Percentiles rank a stretch among this genome's conserved stretches.
These are phyloP conservation scores for Gloeophyllum trabeum DNA, from an alignment of 768 basidiomycete genomes.

Conservation along the genomic window DNA sequence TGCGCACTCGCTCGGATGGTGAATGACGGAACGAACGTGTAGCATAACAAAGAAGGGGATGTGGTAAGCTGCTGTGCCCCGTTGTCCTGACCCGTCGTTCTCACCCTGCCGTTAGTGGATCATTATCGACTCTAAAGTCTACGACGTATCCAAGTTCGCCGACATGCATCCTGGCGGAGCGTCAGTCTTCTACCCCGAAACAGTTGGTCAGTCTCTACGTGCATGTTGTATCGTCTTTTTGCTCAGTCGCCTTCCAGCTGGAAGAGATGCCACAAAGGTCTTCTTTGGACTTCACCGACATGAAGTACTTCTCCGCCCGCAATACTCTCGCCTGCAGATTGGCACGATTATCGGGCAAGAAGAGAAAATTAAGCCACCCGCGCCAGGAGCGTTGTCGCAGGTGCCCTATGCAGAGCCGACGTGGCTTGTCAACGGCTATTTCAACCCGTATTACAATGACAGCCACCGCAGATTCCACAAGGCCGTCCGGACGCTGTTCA, in stretches of 20 bases:
- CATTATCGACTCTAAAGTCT: constrained; percentile 71
- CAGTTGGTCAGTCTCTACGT: no score
- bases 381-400: constrained; percentile 52
- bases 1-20: neutral
- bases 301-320: constrained; percentile 66
- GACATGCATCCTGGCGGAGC: constrained; percentile 80
- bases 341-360: constrained; percentile 49
- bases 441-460: constrained; percentile 68
- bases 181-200: no score
- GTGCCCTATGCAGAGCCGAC: constrained; percentile 84
- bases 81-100: neutral
- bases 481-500: constrained; percentile 66
- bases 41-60: constrained; percentile 87
- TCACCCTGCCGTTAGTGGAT: constrained; percentile 53
- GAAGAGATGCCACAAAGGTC: constrained; percentile 62
- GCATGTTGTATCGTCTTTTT: constrained; percentile 18
- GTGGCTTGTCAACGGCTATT: constrained; percentile 61
- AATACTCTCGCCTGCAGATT: constrained; percentile 61
- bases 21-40: constrained; percentile 1
- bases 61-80: no score
- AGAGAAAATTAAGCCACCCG: constrained; percentile 39
- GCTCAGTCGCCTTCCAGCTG: constrained; percentile 53
- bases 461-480: constrained; percentile 67
- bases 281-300: constrained; percentile 83
- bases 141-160: constrained; percentile 71